A percentile compares a stretch with the other conserved stretches of the same genome.
Conservation (phyloP, 805 yeast species). For the Ogataea nakhonphanomensis region DNA sequence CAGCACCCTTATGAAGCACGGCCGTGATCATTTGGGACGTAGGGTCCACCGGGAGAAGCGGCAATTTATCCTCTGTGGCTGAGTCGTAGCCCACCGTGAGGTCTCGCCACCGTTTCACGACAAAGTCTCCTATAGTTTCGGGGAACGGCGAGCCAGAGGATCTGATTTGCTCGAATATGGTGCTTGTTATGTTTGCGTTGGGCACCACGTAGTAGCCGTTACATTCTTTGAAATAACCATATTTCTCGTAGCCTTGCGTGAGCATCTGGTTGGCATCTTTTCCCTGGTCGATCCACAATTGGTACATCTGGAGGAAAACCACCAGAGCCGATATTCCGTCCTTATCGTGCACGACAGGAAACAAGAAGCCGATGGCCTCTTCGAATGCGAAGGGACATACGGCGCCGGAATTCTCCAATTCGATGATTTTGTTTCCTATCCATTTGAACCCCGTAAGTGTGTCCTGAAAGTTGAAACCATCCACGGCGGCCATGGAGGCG, state of each 20-base stretch:
- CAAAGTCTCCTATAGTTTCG: constrained; percentile 49
- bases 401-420: constrained; percentile 59
- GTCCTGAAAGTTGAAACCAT: constrained; percentile 65
- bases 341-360: constrained; percentile 77
- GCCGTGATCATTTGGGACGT: constrained; percentile 86
- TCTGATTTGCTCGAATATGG: constrained; percentile 49
- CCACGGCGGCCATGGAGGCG: constrained; percentile 56
- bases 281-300: constrained; percentile 42
- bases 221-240: constrained; percentile 79
- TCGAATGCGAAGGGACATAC: constrained; percentile 87
- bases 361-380: constrained; percentile 96
- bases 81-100: constrained; percentile 81
- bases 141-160: constrained; percentile 39
- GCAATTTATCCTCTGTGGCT: constrained; percentile 51
- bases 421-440: constrained; percentile 89
- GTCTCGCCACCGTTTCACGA: constrained; percentile 72
- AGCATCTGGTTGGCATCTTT: constrained; percentile 47
- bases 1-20: constrained; percentile 34
- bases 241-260: constrained; percentile 53
- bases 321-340: constrained; percentile 85
- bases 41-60: constrained; percentile 67
- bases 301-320: constrained; percentile 69
- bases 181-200: constrained; percentile 46
- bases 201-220: constrained; percentile 81
- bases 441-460: constrained; percentile 96